These are phyloP conservation scores for Stephanodiscus triporus DNA, from an alignment of 108 stramenopile species.

Conservation along the genomic window DNA sequence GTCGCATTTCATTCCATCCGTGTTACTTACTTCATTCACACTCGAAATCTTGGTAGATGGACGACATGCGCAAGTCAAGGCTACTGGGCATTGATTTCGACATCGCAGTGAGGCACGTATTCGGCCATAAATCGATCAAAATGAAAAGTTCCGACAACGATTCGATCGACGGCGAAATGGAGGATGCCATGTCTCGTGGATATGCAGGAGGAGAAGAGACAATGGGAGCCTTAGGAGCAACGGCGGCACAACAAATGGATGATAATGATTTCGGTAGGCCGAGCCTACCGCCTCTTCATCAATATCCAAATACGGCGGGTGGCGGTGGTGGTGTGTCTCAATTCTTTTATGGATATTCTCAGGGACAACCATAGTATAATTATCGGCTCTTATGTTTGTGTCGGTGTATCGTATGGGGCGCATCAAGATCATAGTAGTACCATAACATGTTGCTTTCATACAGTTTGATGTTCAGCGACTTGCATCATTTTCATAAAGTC, in stretches of 20 bases:
- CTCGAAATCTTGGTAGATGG: constrained; percentile 9
- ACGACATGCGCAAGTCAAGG: constrained; percentile 9
- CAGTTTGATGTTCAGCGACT: not conserved
- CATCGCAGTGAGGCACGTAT: constrained; percentile 24
- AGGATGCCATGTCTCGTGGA: not conserved
- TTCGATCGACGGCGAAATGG: not conserved
- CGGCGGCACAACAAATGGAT: not conserved
- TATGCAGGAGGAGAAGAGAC: not conserved
- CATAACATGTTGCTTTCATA: too few species aligned
- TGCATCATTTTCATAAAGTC: too few species aligned
- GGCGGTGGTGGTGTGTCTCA: not conserved
- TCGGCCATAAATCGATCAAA: constrained; percentile 25
- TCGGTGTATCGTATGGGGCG: not conserved
- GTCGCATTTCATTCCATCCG: too few species aligned
- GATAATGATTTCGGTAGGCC: constrained; percentile 13
- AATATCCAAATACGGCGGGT: not conserved
- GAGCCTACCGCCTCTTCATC: not conserved
- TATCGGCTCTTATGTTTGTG: not conserved
- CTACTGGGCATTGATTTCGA: constrained; percentile 31
- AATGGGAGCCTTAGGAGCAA: not conserved
- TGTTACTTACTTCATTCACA: constrained; percentile 1
- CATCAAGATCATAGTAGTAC: not conserved
- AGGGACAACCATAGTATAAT: not conserved
- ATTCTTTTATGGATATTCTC: constrained; percentile 2
- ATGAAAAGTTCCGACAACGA: not conserved